phyloP scores from a whole-genome alignment of 352 stramenopile species.

The Globisporangium solare region DNA sequence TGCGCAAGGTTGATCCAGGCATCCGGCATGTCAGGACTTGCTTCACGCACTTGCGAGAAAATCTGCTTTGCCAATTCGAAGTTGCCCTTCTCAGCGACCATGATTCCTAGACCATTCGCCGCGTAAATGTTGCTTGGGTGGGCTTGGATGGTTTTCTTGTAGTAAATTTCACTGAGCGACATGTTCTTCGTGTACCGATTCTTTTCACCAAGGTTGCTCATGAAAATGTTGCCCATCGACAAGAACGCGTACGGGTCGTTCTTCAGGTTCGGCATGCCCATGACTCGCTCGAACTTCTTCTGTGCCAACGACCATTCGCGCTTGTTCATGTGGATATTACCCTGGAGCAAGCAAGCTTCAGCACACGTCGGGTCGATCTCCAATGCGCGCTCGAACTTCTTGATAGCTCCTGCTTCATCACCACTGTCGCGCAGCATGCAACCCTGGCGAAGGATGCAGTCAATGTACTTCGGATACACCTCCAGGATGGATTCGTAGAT shows the following conservation, averaged over 20 bases:
- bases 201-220: slow-evolving; percentile 95
- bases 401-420: slow-evolving; percentile 82
- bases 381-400: slow-evolving; percentile 93
- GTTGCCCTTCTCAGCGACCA: slow-evolving; percentile 97
- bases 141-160: slow-evolving; percentile 93
- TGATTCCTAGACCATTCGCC: slow-evolving; percentile 96
- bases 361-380: slow-evolving; percentile 88
- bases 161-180: slow-evolving; percentile 92
- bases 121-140: slow-evolving; percentile 94
- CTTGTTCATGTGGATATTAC: slow-evolving; percentile 94
- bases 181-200: slow-evolving; percentile 96
- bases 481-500: slow-evolving; percentile 94
- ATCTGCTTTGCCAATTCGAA: slow-evolving; percentile 95
- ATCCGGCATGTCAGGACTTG: slow-evolving; percentile 94
- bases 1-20: slow-evolving; percentile 97
- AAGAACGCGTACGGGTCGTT: slow-evolving; percentile 97
- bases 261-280: slow-evolving; percentile 93
- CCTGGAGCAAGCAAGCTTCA: slow-evolving; percentile 93
- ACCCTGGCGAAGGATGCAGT: slow-evolving; percentile 91
- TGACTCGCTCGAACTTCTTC: slow-evolving; percentile 91
- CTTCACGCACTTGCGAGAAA: slow-evolving; percentile 95
- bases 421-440: slow-evolving; percentile 93
- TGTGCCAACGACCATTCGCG: slow-evolving; percentile 94
- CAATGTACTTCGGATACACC: slow-evolving; percentile 92
- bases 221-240: slow-evolving; percentile 98